A percentile compares a stretch with the other conserved stretches of the same genome.
Evolutionary conservation across 805 yeast genomes (phyloP).

Genomic region (Candida xiaguanensis): DNA sequence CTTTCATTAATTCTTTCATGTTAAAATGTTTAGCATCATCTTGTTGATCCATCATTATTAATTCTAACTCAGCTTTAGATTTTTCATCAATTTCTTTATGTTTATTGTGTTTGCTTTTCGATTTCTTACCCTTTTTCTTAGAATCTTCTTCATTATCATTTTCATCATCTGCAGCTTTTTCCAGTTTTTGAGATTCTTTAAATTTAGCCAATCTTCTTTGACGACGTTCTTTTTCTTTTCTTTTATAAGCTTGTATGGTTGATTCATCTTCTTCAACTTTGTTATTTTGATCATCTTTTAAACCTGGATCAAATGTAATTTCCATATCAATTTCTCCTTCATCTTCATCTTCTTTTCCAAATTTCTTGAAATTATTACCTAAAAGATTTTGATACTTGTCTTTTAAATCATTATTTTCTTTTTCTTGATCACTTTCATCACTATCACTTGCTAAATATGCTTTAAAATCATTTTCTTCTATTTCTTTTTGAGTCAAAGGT

Average conservation of each 20-base stretch:
- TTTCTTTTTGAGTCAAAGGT: constrained; percentile 83
- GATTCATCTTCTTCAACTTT: constrained; percentile 56
- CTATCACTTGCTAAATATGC: constrained; percentile 74
- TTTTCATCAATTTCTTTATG: constrained; percentile 18
- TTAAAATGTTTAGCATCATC: constrained; percentile 59
- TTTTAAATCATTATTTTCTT: constrained; percentile 32
- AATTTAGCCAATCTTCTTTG: constrained; percentile 75
- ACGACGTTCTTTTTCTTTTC: constrained; percentile 92
- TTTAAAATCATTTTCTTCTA: constrained; percentile 86
- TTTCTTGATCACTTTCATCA: constrained; percentile 26
- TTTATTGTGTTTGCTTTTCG: constrained; percentile 20
- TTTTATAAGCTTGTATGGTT: constrained; percentile 73
- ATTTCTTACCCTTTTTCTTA: constrained; percentile 13
- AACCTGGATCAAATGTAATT: constrained; percentile 89
- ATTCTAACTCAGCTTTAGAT: constrained; percentile 64
- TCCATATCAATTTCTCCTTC: constrained; percentile 86
- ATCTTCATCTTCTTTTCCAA: constrained; percentile 29
- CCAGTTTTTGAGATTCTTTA: constrained; percentile 54
- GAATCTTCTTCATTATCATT: constrained; percentile 12
- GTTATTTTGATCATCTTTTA: constrained; percentile 42
- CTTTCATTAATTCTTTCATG: constrained; percentile 72
- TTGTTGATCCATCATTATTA: constrained; percentile 65
- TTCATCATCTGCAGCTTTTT: constrained; percentile 23
- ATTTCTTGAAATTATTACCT: constrained; percentile 37
- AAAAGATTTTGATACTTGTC: constrained; percentile 62